phyloP scores from a whole-genome alignment of 2,329 filamentous ascomycete species.

The Fusarium mexicanum region DNA sequence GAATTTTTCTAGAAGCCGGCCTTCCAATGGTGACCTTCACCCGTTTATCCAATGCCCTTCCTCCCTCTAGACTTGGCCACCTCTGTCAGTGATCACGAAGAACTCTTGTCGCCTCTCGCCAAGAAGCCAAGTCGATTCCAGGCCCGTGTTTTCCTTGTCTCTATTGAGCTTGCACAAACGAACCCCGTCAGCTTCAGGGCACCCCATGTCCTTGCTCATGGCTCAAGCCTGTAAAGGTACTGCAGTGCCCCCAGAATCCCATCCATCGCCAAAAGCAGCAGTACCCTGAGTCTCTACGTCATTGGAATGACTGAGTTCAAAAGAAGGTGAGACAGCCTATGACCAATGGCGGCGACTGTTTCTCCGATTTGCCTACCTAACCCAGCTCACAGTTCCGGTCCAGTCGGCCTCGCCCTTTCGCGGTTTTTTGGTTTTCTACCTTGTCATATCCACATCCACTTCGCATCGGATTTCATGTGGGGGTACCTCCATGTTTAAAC shows the following conservation, averaged over 20 bases:
- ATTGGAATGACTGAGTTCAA: constrained; percentile 30
- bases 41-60: constrained; percentile 8
- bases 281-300: constrained; percentile 37
- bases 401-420: constrained; percentile 16
- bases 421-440: background rate
- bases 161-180: constrained; percentile 8
- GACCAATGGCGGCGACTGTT: constrained; percentile 25
- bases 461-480: constrained; percentile 41
- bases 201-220: constrained; percentile 21
- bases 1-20: constrained; percentile 43
- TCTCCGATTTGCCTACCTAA: constrained; percentile 11
- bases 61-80: constrained; percentile 20
- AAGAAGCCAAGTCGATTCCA: constrained; percentile 30
- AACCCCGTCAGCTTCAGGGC: constrained; percentile 32
- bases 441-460: constrained; percentile 13
- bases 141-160: constrained; percentile 29
- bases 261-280: constrained; percentile 17
- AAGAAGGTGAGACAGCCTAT: constrained; percentile 32
- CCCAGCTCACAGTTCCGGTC: background rate
- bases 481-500: constrained; percentile 26
- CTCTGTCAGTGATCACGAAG: constrained; percentile 29
- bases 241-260: constrained; percentile 31
- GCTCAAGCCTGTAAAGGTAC: background rate
- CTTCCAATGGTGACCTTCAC: constrained; percentile 25
- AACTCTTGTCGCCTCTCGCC: constrained; percentile 28